These are phyloP conservation scores for Leucogyrophana mollusca DNA, from an alignment of 768 basidiomycete species.

Conservation along the genomic window DNA sequence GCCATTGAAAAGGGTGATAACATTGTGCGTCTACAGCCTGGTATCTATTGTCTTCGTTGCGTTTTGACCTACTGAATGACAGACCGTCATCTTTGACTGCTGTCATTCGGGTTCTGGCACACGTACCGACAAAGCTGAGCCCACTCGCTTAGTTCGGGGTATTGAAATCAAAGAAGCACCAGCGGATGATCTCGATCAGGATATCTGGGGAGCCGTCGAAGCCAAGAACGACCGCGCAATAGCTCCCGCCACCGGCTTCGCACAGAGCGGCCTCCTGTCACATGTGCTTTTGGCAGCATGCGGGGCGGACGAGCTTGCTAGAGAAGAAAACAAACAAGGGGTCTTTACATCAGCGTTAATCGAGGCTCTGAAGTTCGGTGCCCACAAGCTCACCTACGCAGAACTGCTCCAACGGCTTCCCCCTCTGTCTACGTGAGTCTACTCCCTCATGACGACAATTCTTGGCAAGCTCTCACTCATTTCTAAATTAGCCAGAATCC, in stretches of 20 bases:
- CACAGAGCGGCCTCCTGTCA: slow-evolving; percentile 28
- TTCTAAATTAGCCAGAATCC: slow-evolving; percentile 17
- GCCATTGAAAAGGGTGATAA: slow-evolving; percentile 37
- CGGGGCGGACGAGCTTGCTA: slow-evolving; percentile 32
- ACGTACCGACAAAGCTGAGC: slow-evolving; percentile 15
- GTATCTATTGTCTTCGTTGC: too few relatives aligned
- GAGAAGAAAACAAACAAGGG: slow-evolving; percentile 19
- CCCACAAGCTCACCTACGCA: slow-evolving; percentile 15
- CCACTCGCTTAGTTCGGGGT: slow-evolving; percentile 8
- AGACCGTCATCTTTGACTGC: slow-evolving; percentile 49
- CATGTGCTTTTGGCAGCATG: slow-evolving; percentile 46
- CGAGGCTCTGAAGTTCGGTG: slow-evolving; percentile 4
- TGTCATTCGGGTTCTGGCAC: slow-evolving; percentile 41
- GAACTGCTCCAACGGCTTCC: too few relatives aligned
- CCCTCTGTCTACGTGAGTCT: slow-evolving; percentile 16
- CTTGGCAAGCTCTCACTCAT: too few relatives aligned
- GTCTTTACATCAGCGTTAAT: slow-evolving; percentile 25
- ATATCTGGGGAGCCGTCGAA: slow-evolving; percentile 15
- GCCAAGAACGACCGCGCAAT: too few relatives aligned
- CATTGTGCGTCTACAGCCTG: slow-evolving; percentile 30
- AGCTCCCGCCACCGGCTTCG: slow-evolving; percentile 16
- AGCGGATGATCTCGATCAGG: slow-evolving; percentile 21
- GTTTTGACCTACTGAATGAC: neutral
- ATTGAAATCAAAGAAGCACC: slow-evolving; percentile 5
- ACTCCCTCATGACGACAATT: slow-evolving; percentile 27